A percentile compares a stretch with the other conserved stretches of the same genome.
Conservation (phyloP, 208 protist genomes). For the Jaenimonas drosophilae region DNA sequence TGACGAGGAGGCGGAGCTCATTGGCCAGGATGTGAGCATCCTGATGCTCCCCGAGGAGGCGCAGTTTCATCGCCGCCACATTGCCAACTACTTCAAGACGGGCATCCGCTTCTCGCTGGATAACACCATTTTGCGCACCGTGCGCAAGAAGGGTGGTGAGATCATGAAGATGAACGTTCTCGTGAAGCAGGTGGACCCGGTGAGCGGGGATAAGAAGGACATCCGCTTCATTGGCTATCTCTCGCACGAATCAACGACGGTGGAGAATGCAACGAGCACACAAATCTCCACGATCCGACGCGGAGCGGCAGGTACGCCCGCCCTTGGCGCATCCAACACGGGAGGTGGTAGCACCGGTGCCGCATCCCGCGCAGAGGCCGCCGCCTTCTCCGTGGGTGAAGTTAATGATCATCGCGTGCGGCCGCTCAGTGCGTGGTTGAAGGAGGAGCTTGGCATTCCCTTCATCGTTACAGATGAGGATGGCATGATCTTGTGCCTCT, state of each 20-base stretch:
- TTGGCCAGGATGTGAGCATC: constrained; percentile 18
- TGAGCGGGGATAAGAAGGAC: constrained; percentile 2
- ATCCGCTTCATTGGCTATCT: constrained; percentile 5
- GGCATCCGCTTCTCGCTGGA: constrained; percentile 12
- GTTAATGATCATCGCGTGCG: constrained; percentile 1
- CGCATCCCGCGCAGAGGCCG: no score
- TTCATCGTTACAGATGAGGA: constrained; percentile 6
- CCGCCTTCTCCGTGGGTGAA: no score
- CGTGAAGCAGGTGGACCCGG: constrained; percentile 5
- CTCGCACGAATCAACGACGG: background rate
- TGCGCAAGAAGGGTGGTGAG: constrained; percentile 8
- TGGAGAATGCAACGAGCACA: background rate
- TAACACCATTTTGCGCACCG: constrained; percentile 7
- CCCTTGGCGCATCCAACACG: no score
- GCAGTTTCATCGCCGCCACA: constrained; percentile 10
- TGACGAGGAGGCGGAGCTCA: constrained; percentile 2
- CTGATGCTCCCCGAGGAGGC: constrained; percentile 12
- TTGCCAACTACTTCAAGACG: constrained; percentile 23
- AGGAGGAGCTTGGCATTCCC: constrained; percentile 5
- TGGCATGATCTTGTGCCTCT: constrained; percentile 8
- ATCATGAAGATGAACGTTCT: constrained; percentile 1
- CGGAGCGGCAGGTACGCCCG: no score
- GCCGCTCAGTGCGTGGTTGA: constrained; percentile 2
- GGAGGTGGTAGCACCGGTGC: no score
- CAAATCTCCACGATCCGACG: no score